Evolutionary conservation across 2,329 filamentous ascomycete species (phyloP).

Genomic region (Aureobasidium mangrovei): DNA sequence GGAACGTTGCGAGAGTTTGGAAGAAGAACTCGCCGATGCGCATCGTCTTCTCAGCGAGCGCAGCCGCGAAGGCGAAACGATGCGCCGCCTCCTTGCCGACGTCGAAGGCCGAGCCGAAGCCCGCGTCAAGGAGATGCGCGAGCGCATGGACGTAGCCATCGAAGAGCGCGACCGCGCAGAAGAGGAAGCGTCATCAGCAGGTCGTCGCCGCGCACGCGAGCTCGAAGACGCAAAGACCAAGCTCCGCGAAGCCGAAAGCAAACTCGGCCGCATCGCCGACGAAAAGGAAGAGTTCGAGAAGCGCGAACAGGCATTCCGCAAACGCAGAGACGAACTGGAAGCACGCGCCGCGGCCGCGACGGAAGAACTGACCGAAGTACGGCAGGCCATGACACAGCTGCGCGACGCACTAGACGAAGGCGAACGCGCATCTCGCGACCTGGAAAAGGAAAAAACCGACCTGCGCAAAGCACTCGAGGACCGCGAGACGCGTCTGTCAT

Average conservation of each 20-base stretch:
- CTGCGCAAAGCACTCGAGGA: conserved; percentile 71
- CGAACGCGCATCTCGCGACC: conserved; percentile 73
- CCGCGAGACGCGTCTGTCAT: conserved; percentile 66
- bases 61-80: conserved; percentile 86
- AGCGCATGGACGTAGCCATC: conserved; percentile 79
- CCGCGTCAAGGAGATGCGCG: conserved; percentile 79
- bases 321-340: conserved; percentile 68
- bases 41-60: conserved; percentile 80
- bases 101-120: conserved; percentile 74
- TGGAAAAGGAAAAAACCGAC: conserved; percentile 73
- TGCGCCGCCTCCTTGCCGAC: conserved; percentile 80
- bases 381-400: conserved; percentile 66
- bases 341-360: conserved; percentile 56
- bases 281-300: conserved; percentile 72
- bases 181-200: conserved; percentile 74
- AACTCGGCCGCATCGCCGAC: conserved; percentile 59
- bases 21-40: conserved; percentile 85
- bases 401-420: conserved; percentile 76
- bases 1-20: conserved; percentile 71
- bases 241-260: conserved; percentile 72
- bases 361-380: conserved; percentile 67
- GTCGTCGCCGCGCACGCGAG: conserved; percentile 69
- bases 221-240: conserved; percentile 75
- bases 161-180: conserved; percentile 90
- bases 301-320: conserved; percentile 64